A percentile compares a stretch with the other conserved stretches of the same genome.
Evolutionary conservation across 1,284 basidiomycete genomes (phyloP).

Genomic region (Microbotryum intermedium): DNA sequence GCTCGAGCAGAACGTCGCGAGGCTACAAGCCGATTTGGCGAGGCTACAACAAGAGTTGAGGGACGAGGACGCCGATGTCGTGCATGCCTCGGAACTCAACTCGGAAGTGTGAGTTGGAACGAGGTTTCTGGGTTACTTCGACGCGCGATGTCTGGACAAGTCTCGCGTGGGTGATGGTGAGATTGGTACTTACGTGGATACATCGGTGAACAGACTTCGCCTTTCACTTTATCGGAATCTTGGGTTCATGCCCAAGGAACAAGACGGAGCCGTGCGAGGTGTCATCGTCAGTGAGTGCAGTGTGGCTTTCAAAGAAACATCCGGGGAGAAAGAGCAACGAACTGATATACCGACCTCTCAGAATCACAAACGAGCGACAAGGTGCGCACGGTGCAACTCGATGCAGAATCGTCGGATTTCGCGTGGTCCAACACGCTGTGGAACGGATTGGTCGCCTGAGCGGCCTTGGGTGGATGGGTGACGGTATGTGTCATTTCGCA

Average conservation of each 20-base stretch:
- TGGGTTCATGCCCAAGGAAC: conserved; percentile 26
- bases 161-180: background rate
- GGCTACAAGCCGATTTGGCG: conserved; percentile 19
- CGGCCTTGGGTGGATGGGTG: too few species aligned
- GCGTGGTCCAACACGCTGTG: conserved; percentile 22
- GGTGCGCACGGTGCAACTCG: conserved; percentile 20
- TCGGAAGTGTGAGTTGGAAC: conserved; percentile 21
- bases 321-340: background rate
- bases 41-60: conserved; percentile 22
- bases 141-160: too few species aligned
- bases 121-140: background rate
- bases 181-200: background rate
- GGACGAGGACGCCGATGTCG: conserved; percentile 22
- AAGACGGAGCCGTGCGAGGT: conserved; percentile 18
- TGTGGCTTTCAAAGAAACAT: background rate
- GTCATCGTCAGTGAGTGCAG: conserved; percentile 13
- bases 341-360: background rate
- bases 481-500: too few species aligned
- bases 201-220: conserved; percentile 6
- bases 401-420: conserved; percentile 11
- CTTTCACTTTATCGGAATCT: conserved; percentile 25
- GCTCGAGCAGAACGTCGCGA: conserved; percentile 20
- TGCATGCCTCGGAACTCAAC: conserved; percentile 15
- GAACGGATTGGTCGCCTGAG: conserved; percentile 2
- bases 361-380: conserved; percentile 3